phyloP scores from a whole-genome alignment of 257 asterid genomes.

The Fraxinus americana region DNA sequence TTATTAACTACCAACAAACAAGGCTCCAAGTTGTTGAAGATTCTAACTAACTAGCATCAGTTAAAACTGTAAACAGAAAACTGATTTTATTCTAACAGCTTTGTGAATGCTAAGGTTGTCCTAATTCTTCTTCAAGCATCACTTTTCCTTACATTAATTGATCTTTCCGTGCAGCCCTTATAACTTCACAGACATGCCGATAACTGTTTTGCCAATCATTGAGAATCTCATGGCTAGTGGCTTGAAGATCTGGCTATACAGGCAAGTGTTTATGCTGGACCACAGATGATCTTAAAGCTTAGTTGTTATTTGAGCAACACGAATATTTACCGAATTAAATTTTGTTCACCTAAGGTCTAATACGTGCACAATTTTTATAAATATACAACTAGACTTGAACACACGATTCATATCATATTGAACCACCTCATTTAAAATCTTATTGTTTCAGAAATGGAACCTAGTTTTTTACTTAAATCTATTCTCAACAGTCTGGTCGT shows the following conservation, averaged over 20 bases:
- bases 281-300: neutral
- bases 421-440: neutral
- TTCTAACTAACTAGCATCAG: too few species aligned
- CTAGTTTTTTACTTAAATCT: too few species aligned
- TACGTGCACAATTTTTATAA: neutral
- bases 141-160: neutral
- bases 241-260: conserved; percentile 40
- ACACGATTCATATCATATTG: neutral
- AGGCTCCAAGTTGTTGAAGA: too few species aligned
- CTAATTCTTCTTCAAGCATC: too few species aligned
- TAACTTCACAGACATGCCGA: conserved; percentile 32
- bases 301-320: neutral
- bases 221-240: conserved; percentile 34
- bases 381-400: neutral
- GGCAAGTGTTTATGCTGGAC: conserved; percentile 22
- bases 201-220: conserved; percentile 33
- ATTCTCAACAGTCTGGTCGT: too few species aligned
- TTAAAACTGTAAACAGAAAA: too few species aligned
- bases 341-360: too few species aligned
- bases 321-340: neutral
- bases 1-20: too few species aligned
- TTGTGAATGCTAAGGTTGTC: too few species aligned
- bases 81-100: too few species aligned
- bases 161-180: neutral
- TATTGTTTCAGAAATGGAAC: too few species aligned